Conservation (phyloP, 2,329 filamentous ascomycete genomes). For the Escovopsis weberi region DNA sequence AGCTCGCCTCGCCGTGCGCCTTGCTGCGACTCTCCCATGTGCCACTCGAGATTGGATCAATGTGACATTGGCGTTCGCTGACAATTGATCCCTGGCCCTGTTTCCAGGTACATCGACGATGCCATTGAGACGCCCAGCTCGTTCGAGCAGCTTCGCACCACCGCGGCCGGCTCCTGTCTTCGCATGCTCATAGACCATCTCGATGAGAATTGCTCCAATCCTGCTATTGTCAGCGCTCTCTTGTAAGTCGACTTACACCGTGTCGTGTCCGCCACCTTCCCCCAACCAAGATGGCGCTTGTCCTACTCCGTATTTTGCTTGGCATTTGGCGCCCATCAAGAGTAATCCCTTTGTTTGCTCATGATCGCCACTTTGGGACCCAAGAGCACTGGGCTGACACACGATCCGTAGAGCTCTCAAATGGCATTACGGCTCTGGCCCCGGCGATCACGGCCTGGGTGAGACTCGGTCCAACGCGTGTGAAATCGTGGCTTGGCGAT, state of each 20-base stretch:
- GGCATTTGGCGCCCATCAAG: not conserved
- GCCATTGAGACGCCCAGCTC: constrained; percentile 50
- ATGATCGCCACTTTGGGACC: too few relatives aligned
- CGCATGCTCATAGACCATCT: constrained; percentile 50
- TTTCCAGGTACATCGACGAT: constrained; percentile 43
- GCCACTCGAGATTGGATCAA: too few relatives aligned
- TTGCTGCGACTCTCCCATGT: not conserved
- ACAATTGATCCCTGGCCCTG: constrained; percentile 1
- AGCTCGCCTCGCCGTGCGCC: too few relatives aligned
- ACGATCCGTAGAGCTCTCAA: constrained; percentile 49
- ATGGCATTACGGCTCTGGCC: constrained; percentile 54
- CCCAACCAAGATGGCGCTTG: not conserved
- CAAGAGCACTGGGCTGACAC: constrained; percentile 2
- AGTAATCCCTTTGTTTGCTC: too few relatives aligned
- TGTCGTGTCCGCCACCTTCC: too few relatives aligned
- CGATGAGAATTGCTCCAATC: constrained; percentile 47
- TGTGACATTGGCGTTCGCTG: too few relatives aligned
- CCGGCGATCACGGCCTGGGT: constrained; percentile 50
- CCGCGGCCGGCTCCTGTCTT: constrained; percentile 43
- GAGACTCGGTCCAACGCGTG: constrained; percentile 59
- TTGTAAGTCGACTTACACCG: constrained; percentile 36
- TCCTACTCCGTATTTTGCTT: not conserved
- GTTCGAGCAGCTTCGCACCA: constrained; percentile 60
- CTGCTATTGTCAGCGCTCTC: constrained; percentile 56
- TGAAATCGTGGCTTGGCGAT: constrained; percentile 70